Conservation (phyloP, 2,329 filamentous ascomycete species). For the Talaromyces sp. region DNA sequence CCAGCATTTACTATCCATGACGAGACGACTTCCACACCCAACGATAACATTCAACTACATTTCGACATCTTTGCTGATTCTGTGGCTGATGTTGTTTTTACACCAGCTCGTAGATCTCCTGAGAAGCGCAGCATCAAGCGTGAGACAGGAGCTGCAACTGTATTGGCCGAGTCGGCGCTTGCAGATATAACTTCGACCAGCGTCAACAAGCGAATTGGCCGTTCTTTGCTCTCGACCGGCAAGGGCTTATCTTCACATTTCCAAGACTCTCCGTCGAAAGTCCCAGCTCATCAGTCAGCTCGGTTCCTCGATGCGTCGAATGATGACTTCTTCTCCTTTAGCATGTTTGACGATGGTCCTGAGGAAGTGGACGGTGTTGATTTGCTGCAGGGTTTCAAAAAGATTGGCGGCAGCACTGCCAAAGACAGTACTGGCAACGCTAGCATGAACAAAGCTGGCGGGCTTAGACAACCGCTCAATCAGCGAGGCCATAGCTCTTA, state of each 20-base stretch:
- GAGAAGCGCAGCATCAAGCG: constrained; percentile 53
- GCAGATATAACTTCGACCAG: constrained; percentile 41
- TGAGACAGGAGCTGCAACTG: constrained; percentile 35
- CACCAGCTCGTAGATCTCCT: constrained; percentile 49
- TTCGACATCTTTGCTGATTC: constrained; percentile 56
- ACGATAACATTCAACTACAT: constrained; percentile 43
- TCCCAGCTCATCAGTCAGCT: constrained; percentile 26
- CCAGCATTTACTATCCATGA: constrained; percentile 52
- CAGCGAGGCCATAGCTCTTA: constrained; percentile 33
- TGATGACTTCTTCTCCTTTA: constrained; percentile 48
- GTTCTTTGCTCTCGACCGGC: constrained; percentile 34
- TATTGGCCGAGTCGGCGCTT: constrained; percentile 38
- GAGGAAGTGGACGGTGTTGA: constrained; percentile 45
- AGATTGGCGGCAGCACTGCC: constrained; percentile 39
- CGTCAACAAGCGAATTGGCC: constrained; percentile 34
- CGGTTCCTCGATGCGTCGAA: constrained; percentile 37
- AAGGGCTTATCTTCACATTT: constrained; percentile 29
- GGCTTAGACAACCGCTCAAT: constrained; percentile 31
- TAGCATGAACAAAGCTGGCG: constrained; percentile 27
- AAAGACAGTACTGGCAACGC: constrained; percentile 29
- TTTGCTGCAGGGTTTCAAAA: constrained; percentile 47
- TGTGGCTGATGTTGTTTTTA: constrained; percentile 37
- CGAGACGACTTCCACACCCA: constrained; percentile 37
- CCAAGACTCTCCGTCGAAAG: constrained; percentile 41
- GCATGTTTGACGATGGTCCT: constrained; percentile 44